These are phyloP conservation scores for Neofusicoccum cordaticola DNA, from an alignment of 2,329 filamentous ascomycete genomes.

Conservation along the genomic window DNA sequence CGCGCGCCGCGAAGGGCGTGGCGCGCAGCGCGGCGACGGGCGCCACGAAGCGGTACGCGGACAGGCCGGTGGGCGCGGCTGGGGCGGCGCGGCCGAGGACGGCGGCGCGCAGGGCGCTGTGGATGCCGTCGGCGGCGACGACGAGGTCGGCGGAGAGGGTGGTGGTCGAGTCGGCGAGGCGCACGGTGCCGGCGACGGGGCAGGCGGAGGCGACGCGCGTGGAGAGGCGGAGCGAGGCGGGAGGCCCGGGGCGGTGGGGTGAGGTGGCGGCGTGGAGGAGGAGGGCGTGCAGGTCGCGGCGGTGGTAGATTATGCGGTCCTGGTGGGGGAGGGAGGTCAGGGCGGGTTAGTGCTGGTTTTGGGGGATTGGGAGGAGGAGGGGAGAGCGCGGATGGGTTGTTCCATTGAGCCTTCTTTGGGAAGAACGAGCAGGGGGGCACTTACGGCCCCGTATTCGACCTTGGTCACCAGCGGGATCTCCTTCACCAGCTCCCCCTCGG, in stretches of 20 bases:
- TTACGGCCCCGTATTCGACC: slow-evolving; percentile 32
- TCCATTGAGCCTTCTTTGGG: too few species aligned
- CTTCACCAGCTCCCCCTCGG: slow-evolving; percentile 31
- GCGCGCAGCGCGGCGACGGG: slow-evolving; percentile 24
- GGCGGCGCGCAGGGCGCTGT: slow-evolving; percentile 23
- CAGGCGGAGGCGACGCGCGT: slow-evolving; percentile 26
- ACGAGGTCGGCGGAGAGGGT: not conserved
- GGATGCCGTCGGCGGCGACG: slow-evolving; percentile 18
- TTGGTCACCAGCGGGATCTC: slow-evolving; percentile 31
- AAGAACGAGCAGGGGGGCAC: too few species aligned
- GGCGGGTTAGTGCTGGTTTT: too few species aligned
- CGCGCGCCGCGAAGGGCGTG: slow-evolving; percentile 23
- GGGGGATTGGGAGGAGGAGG: too few species aligned
- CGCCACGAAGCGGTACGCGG: slow-evolving; percentile 40
- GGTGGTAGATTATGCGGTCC: slow-evolving; percentile 41
- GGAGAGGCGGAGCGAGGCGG: not conserved
- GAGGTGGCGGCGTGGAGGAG: not conserved
- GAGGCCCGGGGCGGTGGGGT: not conserved
- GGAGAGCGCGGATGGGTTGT: too few species aligned
- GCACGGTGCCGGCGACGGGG: not conserved
- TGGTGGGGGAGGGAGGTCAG: too few species aligned
- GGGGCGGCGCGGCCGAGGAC: slow-evolving; percentile 23
- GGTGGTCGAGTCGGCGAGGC: slow-evolving; percentile 20
- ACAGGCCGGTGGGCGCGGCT: slow-evolving; percentile 36
- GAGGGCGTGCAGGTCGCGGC: slow-evolving; percentile 40